Base-by-base conservation (phyloP, 2,329 filamentous ascomycete species). In the Diaporthe vaccinii region DNA sequence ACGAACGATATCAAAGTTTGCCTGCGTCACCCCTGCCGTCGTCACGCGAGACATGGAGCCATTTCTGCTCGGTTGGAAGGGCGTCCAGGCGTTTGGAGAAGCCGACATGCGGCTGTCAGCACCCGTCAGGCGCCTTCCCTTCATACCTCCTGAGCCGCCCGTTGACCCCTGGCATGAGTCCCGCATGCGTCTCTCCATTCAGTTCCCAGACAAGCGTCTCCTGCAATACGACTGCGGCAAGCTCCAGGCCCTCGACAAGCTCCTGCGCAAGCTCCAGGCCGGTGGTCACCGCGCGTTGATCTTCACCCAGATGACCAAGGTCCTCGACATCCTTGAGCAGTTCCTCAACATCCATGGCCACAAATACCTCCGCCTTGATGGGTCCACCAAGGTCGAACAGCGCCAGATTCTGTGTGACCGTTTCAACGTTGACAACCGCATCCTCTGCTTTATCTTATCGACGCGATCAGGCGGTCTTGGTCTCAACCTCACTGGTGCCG, bases 231-330 rank as follows among this genome's bases (percentile, higher is more conserved):
- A 99, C 84, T 98, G 97, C 81, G 97, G 97, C 79, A 99, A 99
- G 84, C 90, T 99, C 4, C 97, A 99, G 81, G 92, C 93, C 25
- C 89, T 99, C 22, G 97, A 97, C 80, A 93, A 93, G 76, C 89
- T 99, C 2, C 89, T 99, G 20, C 93, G 97, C 14, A 93, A 94
- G 77, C 89, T 99, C 10, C 96, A 98, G 84, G 91, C 94, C 3
- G 95, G 95, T 53, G 95, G 96, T 1, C 97, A 98, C 81, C 94
- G 97, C 10, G 97, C 95, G 14, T 88, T 99, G 69, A 99, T 99
- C 82, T 99, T 99, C 84, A 98, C 97, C 0, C 97, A 99, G 82
- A 99, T 99, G 97, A 98, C 97, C 62, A 98, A 98, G 83, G 97
- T 98, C 61, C 89, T 99, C 25, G 96, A 99, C 83, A 98, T 99